These are phyloP conservation scores for Passiflora organensis DNA, from an alignment of 345 rosid genomes.

Conservation along the genomic window DNA sequence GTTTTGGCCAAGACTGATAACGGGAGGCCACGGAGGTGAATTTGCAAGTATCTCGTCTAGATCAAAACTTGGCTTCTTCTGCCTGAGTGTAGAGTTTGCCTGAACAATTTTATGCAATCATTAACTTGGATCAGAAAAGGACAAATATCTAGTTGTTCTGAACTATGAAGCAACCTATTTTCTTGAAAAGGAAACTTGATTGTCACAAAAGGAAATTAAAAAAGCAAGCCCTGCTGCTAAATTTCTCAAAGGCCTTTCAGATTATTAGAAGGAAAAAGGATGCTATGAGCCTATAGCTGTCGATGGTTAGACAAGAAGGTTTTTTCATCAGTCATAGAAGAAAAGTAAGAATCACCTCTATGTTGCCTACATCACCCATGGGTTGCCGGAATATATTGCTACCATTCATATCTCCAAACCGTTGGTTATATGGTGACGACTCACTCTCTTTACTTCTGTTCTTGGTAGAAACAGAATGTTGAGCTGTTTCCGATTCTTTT, in stretches of 20 bases:
- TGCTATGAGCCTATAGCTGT: too few relatives aligned
- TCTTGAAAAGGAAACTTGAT: too few relatives aligned
- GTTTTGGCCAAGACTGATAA: conserved; percentile 53
- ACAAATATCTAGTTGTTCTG: too few relatives aligned
- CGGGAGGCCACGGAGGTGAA: conserved; percentile 97
- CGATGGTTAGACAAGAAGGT: too few relatives aligned
- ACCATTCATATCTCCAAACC: conserved; percentile 31
- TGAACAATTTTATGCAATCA: conserved; percentile 26
- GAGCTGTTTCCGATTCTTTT: conserved; percentile 58
- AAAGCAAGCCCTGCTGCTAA: too few relatives aligned
- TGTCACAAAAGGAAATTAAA: too few relatives aligned
- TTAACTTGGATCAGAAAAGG: neutral
- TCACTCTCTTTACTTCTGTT: conserved; percentile 48
- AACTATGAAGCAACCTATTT: too few relatives aligned
- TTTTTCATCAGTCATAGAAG: neutral
- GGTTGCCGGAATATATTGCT: conserved; percentile 40
- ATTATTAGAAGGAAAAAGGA: too few relatives aligned
- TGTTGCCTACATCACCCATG: conserved; percentile 59
- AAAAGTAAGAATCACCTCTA: conserved; percentile 48
- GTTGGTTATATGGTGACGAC: conserved; percentile 38
- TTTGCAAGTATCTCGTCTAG: conserved; percentile 77
- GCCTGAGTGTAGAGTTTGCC: conserved; percentile 39
- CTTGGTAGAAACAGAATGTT: conserved; percentile 37
- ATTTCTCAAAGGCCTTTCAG: too few relatives aligned
- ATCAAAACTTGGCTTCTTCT: conserved; percentile 66